A percentile compares a stretch with the other conserved stretches of the same genome.
Evolutionary conservation across 371 early-diverging fungal genomes (phyloP).

Genomic region (Mucor lusitanicus): DNA sequence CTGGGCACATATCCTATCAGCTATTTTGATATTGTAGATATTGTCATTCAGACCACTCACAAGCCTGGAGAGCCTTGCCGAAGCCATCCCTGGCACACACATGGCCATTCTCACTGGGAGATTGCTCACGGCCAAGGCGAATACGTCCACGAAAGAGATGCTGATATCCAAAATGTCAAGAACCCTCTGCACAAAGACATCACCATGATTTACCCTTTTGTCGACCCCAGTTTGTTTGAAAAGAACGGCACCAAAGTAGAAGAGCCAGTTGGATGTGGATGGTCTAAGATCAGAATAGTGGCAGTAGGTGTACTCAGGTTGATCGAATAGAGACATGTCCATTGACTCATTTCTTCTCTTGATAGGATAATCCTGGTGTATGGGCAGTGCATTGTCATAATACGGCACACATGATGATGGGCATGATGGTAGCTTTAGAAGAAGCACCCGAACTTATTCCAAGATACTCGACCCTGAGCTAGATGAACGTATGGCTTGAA

Average conservation of each 20-base stretch:
- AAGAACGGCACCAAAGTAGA: neutral
- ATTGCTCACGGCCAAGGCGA: conserved; percentile 48
- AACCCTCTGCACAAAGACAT: conserved; percentile 37
- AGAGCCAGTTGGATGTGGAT: conserved; percentile 38
- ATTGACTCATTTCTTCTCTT: neutral
- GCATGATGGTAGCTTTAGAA: conserved; percentile 47
- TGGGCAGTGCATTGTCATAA: conserved; percentile 52
- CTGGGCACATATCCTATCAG: conserved; percentile 43
- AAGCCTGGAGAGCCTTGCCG: conserved; percentile 34
- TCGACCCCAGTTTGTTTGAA: conserved; percentile 13
- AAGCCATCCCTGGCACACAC: conserved; percentile 53
- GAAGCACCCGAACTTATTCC: conserved; percentile 38
- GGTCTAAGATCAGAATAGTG: conserved; percentile 42
- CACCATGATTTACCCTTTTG: conserved; percentile 35
- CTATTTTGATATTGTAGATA: conserved; percentile 39
- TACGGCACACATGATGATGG: conserved; percentile 44
- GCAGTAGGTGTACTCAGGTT: conserved; percentile 30
- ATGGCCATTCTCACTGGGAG: conserved; percentile 51
- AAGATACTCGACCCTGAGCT: neutral
- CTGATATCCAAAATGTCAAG: conserved; percentile 23
- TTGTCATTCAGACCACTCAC: conserved; percentile 42
- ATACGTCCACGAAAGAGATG: conserved; percentile 34
- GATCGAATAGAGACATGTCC: too few species aligned
- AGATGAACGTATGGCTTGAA: too few species aligned
- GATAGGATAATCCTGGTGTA: conserved; percentile 47